Conservation (phyloP, 2,329 filamentous ascomycete genomes). For the Cercospora zeae-maydis region DNA sequence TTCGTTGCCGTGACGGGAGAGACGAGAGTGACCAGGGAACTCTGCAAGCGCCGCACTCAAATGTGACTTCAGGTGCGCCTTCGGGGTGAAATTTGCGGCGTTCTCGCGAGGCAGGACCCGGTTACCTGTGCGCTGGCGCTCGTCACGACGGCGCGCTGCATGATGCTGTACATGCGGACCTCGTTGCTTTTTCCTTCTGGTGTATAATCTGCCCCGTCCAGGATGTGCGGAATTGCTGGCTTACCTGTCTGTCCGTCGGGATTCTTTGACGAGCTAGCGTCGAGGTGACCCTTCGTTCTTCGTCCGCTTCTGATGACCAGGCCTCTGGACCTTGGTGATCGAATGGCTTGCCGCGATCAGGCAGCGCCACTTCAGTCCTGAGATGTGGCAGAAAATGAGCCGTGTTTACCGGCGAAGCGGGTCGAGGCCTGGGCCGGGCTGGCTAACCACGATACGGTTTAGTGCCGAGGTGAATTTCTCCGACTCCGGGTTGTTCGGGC, state of each 20-base stretch:
- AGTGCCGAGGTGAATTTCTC: background rate
- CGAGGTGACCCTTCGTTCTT: background rate
- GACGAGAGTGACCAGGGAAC: background rate
- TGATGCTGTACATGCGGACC: background rate
- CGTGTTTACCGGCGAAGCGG: background rate
- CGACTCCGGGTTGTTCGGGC: background rate
- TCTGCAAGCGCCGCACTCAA: conserved; percentile 6
- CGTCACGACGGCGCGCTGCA: conserved; percentile 6
- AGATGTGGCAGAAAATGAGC: background rate
- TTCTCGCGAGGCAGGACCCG: background rate
- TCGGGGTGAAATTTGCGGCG: background rate
- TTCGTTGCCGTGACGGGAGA: conserved; percentile 1
- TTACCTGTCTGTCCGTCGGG: background rate
- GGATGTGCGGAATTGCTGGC: background rate
- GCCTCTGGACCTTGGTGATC: background rate
- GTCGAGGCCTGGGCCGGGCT: background rate
- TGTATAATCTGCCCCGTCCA: background rate
- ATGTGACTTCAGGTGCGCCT: background rate
- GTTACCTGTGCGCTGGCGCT: conserved; percentile 3
- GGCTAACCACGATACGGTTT: background rate
- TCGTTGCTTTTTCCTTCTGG: background rate
- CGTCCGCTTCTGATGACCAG: background rate
- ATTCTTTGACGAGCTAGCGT: background rate
- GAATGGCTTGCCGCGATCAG: background rate
- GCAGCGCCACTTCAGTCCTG: background rate